Evolutionary conservation across 2,329 filamentous ascomycete genomes (phyloP), one percentile per base, ranked within the genome.

Genomic region (Neonectria punicea): DNA sequence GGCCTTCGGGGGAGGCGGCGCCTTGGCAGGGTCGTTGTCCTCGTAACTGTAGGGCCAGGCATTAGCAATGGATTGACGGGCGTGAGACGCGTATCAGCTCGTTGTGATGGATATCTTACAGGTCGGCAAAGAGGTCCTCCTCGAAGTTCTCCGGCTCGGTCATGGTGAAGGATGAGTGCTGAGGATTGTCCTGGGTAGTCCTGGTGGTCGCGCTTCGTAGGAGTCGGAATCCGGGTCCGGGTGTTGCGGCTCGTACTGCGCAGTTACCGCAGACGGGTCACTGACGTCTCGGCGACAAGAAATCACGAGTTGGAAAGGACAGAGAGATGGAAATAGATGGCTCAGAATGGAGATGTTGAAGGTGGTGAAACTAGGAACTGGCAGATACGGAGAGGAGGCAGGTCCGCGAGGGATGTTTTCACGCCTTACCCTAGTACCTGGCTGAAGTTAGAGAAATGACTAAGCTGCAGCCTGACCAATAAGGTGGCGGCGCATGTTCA

Each of bases 121-220:
- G 88, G 82, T 97, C 94, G 75, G 94, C 94, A 81, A 97, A 97
- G 81, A 97, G 92, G 86, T 97, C 94, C 76, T 97, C 94, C 73
- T 97, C 94, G 72, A 93, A 90, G 72, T 93, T 92, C 76, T 94
- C 92, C 58, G 87, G 84, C 75, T 96, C 93, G 53, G 92, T 89
- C 93, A 95, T 96, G 74, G 69, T 72, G 65, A 69, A 51, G 63
- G 46, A 4, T 41, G n/a, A 41, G 13, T 46, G 47, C 54, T 18
- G 34, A 54, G 25, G 13, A 16, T 44, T 50, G 59, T 44, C 53
- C 53, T 51, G 39, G 25, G n/a, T 11, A 9, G 39, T 43, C 39
- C 39, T 39, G 34, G 28, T 30, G 34, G 43, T 54, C 56, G 61
- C 59, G 59, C 9, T 58, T 58, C 49, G 9, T 25, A 25, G 11